Evolutionary conservation across 495 filamentous ascomycete genomes (phyloP), one percentile per base, ranked within the genome.

Genomic region (Cercophora newfieldiana): DNA sequence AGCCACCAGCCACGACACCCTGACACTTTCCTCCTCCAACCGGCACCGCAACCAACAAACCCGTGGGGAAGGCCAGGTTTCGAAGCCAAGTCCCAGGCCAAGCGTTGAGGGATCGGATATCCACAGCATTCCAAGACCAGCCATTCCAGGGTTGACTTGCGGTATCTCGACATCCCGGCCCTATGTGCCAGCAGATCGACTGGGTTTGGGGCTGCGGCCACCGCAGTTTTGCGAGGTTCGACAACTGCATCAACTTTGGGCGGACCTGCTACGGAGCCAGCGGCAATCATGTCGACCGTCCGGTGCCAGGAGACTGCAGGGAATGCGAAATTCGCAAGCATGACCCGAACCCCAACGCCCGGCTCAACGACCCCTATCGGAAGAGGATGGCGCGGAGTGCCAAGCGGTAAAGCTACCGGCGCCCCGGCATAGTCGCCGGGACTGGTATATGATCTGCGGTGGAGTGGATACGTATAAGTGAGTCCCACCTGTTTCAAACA

Each of bases 341-440:
- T 2, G 48, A 56, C 18, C 54, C 59, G 22, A 63, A 68, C 24
- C 51, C 54, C 44, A 61, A 80, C 25, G 71, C 50, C 0, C 76
- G 79, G 19, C 75, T 77, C 29, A 61, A 59, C 25, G 67, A 69
- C 24, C 63, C 67, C 81, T 59, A 72, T 79, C 22, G 74, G 79
- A 19, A 75, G 81, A 37, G 50, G 29, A 7, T 30, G 14, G 44
- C 33, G 16, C 21, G 18, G 14, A 30, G 30, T 18, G 55, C 25
- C 7, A 57, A 57, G 26, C 37, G 37, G 37, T 44, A 44, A 14
- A 14, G 10, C 18, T 33, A 12, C 30, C 10, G 4, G 37, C 10
- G 37, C 12, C 37, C 2, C 10, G 12, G 2, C 37, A 8, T 6
- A 8, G 10, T 16, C 12, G 37, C 37, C 12, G 37, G 2, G 50